phyloP scores from a whole-genome alignment of 306 rosid species.

The Senna siamea region DNA sequence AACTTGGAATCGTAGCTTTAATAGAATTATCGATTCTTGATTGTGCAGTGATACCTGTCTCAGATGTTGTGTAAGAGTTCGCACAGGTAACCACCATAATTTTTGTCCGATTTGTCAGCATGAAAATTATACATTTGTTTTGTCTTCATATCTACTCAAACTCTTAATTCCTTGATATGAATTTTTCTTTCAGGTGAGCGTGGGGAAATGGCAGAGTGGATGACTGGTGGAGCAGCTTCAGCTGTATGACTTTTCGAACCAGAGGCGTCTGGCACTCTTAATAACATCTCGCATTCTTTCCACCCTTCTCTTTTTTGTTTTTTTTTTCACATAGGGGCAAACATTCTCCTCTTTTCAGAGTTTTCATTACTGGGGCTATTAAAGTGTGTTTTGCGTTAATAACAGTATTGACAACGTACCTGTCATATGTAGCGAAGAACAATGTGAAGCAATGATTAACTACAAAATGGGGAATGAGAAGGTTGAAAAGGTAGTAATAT shows the following conservation, averaged over 20 bases:
- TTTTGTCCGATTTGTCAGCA: constrained; percentile 25
- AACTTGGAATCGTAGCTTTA: constrained; percentile 29
- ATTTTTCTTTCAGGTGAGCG: constrained; percentile 73
- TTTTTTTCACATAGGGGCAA: too few relatives aligned
- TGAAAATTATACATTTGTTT: constrained; percentile 1
- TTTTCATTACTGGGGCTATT: constrained; percentile 1
- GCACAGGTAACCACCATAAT: constrained; percentile 61
- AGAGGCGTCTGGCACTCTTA: background rate
- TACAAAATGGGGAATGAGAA: too few relatives aligned
- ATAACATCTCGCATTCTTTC: background rate
- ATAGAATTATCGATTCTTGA: constrained; percentile 19
- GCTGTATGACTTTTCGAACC: constrained; percentile 32
- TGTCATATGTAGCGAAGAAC: background rate
- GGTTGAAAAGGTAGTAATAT: background rate
- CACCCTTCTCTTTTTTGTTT: background rate
- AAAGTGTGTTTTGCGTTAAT: too few relatives aligned
- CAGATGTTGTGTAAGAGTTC: constrained; percentile 78
- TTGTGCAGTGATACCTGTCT: constrained; percentile 77
- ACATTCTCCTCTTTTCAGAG: constrained; percentile 12
- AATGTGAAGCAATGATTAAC: constrained; percentile 9
- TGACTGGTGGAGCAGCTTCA: constrained; percentile 46
- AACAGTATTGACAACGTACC: constrained; percentile 13
- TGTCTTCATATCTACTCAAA: constrained; percentile 4
- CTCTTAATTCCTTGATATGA: background rate
- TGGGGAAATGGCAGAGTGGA: constrained; percentile 66